A percentile compares a stretch with the other conserved stretches of the same genome.
Conservation (phyloP, 2,329 filamentous ascomycete genomes). For the Mollisia scopiformis region DNA sequence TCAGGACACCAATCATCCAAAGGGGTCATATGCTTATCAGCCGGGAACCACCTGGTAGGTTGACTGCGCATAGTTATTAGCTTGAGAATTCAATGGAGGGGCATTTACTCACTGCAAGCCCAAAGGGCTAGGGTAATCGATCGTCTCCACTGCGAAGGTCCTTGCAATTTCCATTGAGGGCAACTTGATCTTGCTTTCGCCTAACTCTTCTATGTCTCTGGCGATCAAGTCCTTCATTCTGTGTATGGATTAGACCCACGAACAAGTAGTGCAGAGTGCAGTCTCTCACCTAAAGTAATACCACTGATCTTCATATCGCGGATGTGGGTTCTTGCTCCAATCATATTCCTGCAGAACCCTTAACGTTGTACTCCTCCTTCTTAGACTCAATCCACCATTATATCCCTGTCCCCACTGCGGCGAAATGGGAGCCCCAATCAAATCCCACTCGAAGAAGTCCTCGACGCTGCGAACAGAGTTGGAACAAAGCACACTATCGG, state of each 20-base stretch:
- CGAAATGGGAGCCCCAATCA: conserved; percentile 40
- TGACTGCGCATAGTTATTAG: conserved; percentile 18
- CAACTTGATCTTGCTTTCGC: conserved; percentile 24
- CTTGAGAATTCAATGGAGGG: not conserved
- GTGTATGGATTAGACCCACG: not conserved
- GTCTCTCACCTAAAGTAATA: conserved; percentile 26
- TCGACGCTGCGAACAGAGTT: conserved; percentile 37
- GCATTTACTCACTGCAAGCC: conserved; percentile 32
- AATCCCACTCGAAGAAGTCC: conserved; percentile 40
- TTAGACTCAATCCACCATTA: conserved; percentile 43
- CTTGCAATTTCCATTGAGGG: conserved; percentile 32
- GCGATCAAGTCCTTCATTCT: conserved; percentile 24
- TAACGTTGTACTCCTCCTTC: conserved; percentile 39
- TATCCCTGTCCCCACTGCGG: conserved; percentile 34
- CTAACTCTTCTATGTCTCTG: conserved; percentile 19
- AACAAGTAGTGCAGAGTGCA: not conserved
- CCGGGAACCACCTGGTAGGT: conserved; percentile 25
- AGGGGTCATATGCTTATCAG: conserved; percentile 12
- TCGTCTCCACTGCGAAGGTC: conserved; percentile 34
- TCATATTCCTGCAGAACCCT: conserved; percentile 32
- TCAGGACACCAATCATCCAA: conserved; percentile 33
- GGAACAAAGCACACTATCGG: conserved; percentile 39
- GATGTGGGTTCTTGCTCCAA: conserved; percentile 17
- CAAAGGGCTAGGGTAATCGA: conserved; percentile 31
- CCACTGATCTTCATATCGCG: conserved; percentile 34